Conservation (phyloP, 495 filamentous ascomycete genomes). For the Letharia lupina region DNA sequence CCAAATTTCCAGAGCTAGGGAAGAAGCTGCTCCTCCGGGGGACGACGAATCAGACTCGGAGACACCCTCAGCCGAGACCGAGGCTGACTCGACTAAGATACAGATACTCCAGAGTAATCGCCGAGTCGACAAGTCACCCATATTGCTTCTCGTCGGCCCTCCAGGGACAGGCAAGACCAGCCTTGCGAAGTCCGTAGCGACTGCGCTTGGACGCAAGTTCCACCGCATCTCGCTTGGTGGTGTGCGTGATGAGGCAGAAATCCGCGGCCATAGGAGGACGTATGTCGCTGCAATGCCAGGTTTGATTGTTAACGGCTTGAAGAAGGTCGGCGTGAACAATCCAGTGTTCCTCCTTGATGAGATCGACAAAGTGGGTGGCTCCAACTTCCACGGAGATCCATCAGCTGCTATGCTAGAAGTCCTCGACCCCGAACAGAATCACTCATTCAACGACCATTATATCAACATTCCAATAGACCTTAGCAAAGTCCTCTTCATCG, state of each 20-base stretch:
- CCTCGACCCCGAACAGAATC: conserved; percentile 94
- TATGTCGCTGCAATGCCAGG: conserved; percentile 99
- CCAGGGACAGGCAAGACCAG: conserved; percentile 96
- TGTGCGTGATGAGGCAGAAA: conserved; percentile 93
- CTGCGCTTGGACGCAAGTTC: conserved; percentile 88
- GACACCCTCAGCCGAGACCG: conserved; percentile 35
- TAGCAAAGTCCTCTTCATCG: conserved; percentile 94
- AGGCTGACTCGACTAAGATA: conserved; percentile 50
- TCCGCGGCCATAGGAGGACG: conserved; percentile 88
- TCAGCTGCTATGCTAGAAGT: conserved; percentile 99
- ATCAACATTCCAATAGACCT: conserved; percentile 93
- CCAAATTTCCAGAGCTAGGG: conserved; percentile 59
- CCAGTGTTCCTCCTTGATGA: conserved; percentile 96
- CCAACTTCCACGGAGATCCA: conserved; percentile 92
- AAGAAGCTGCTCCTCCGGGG: conserved; percentile 42
- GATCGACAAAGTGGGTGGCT: conserved; percentile 92
- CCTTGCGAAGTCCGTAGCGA: conserved; percentile 86
- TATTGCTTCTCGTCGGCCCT: conserved; percentile 86
- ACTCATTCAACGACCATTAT: conserved; percentile 93
- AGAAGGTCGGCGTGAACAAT: conserved; percentile 93
- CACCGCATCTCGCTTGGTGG: conserved; percentile 95
- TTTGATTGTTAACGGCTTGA: conserved; percentile 84
- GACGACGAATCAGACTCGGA: conserved; percentile 21
- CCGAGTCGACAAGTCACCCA: conserved; percentile 91
- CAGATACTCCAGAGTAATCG: conserved; percentile 62